These are phyloP conservation scores for Effrenium voratum DNA, from an alignment of 73 alveolate genomes.

Conservation along the genomic window DNA sequence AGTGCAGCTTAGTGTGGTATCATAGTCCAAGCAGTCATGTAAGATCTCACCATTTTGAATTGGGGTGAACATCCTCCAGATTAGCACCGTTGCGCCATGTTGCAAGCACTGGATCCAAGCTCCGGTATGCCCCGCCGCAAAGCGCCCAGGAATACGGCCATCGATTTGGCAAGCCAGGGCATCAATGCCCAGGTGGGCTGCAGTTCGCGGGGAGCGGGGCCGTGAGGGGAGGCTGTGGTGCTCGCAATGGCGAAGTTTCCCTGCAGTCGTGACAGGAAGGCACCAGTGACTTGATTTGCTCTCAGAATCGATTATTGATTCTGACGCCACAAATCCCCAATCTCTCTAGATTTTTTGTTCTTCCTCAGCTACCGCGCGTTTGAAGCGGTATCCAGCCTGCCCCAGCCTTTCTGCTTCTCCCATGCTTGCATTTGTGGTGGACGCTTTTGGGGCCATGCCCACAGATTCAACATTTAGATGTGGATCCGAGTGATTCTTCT, in stretches of 20 bases:
- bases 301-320: background rate
- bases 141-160: slow-evolving; percentile 64
- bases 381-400: background rate
- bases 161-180: slow-evolving; percentile 94
- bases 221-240: background rate
- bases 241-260: background rate
- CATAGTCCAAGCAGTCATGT: no score
- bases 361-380: background rate
- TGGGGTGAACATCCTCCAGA: no score
- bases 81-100: background rate
- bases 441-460: no score
- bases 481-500: no score
- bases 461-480: no score
- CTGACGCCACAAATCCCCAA: background rate
- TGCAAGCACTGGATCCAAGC: no score
- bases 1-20: no score
- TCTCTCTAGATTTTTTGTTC: background rate
- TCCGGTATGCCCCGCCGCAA: background rate
- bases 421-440: no score
- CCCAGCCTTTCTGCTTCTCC: no score
- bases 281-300: background rate
- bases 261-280: background rate
- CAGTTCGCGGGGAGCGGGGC: background rate
- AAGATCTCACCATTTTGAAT: background rate
- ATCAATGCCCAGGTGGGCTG: slow-evolving; percentile 72